Conservation (phyloP, 2,329 filamentous ascomycete genomes). For the Trichoderma simmonsii region DNA sequence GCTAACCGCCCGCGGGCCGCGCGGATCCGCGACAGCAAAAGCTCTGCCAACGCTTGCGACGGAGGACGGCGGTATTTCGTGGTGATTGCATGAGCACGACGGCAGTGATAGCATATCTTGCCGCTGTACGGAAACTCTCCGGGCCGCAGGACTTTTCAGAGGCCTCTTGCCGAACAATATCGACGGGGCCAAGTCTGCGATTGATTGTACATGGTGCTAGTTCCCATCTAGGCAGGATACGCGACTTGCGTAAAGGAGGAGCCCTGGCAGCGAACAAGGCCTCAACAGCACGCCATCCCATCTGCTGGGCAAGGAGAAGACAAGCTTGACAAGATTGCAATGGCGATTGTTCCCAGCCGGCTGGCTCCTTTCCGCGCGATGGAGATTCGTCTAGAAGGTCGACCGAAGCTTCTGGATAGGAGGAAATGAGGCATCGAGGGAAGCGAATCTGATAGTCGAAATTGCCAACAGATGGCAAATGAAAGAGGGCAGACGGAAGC, state of each 20-base stretch:
- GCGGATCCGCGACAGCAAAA: neutral
- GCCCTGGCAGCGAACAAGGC: neutral
- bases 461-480: neutral
- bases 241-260: neutral
- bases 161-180: neutral
- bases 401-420: constrained; percentile 13
- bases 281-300: constrained; percentile 1
- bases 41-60: neutral
- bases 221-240: neutral
- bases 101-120: neutral
- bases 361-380: neutral
- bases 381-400: neutral
- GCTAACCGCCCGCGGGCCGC: neutral
- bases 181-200: neutral
- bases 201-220: constrained; percentile 1
- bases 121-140: neutral
- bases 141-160: neutral
- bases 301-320: neutral
- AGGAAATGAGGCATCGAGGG: constrained; percentile 6
- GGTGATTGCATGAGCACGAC: neutral
- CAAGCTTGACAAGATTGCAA: neutral
- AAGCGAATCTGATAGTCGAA: constrained; percentile 3
- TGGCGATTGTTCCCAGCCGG: neutral
- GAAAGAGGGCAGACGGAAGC: neutral
- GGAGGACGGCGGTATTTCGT: neutral